Percentiles rank a stretch among this genome's conserved stretches.
Evolutionary conservation across 768 basidiomycete genomes (phyloP).

Genomic region (Tylopilus cervinicoccineus): DNA sequence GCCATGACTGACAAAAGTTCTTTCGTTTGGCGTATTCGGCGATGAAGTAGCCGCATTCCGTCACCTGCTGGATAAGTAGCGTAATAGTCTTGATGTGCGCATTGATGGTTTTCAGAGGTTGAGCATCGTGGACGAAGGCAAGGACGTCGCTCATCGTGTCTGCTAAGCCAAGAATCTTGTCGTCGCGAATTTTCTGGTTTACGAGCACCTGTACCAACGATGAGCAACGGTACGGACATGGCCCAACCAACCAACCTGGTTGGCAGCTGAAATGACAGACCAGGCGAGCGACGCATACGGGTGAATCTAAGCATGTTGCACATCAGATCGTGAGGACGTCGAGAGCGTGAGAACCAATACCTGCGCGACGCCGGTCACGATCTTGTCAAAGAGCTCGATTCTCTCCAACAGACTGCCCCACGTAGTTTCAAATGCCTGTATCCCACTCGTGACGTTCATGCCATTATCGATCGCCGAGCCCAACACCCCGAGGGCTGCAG

Average conservation of each 20-base stretch:
- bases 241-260: background rate
- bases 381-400: background rate
- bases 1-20: background rate
- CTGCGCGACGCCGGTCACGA: background rate
- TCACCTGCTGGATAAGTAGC: background rate
- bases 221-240: background rate
- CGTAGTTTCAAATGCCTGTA: background rate
- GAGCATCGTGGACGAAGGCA: background rate
- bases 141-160: background rate
- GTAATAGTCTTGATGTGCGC: background rate
- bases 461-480: background rate
- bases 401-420: background rate
- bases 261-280: background rate
- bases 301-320: background rate
- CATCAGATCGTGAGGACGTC: background rate
- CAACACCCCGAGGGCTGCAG: background rate
- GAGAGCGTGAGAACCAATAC: background rate
- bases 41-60: constrained; percentile 2
- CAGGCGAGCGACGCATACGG: background rate
- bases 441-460: background rate
- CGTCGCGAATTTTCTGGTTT: background rate
- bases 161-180: background rate
- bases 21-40: background rate
- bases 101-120: background rate
- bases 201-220: background rate